Base-by-base conservation (phyloP, 345 rosid genomes). In the Erysimum cheiranthoides region DNA sequence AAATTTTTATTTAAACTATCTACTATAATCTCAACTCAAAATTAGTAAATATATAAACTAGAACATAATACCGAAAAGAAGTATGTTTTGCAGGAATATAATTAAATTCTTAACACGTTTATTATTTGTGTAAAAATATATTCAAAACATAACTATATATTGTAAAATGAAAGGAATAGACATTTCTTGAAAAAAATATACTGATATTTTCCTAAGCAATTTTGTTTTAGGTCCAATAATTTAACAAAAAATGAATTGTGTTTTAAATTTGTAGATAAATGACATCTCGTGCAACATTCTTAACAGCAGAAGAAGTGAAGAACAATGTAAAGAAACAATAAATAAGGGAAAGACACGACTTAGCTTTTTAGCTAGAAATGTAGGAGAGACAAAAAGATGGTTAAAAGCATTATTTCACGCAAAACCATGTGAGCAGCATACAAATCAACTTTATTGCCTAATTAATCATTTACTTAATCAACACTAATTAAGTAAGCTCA, bases 371-470 rank as follows among this genome's bases (percentile, higher is more conserved):
- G 74, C 70, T 67, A 5, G 63, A 58, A 67, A 50, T 18, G 28
- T 77, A 74, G 74, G 76, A 83, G 87, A 73, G 84, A 86, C 86
- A 82, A 81, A 78, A 61, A 61, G 57, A 61, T 66, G 58, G n/a
- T 67, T 42, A 68, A 77, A 82, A 76, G 60, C 67, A 79, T 80
- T 72, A 59, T 79, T 75, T 78, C 69, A 61, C 57, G 65, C 74
- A 47, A 75, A 35, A 51, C 83, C 86, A 84, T 88, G 87, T 83
- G 91, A 63, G 71, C 71, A 78, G 82, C 91, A 85, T 62, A 66
- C 32, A 53, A 74, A 53, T 78, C 68, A 70, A 47, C 82, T 66
- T 73, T 68, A 54, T 79, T 52, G 59, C 57, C 79, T 67, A 71
- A 53, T 61, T 73, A 80, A 82, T 77, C 77, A 79, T 73, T n/a